phyloP scores from a whole-genome alignment of 2,329 filamentous ascomycete genomes.

The Alternaria angustiovoidea region DNA sequence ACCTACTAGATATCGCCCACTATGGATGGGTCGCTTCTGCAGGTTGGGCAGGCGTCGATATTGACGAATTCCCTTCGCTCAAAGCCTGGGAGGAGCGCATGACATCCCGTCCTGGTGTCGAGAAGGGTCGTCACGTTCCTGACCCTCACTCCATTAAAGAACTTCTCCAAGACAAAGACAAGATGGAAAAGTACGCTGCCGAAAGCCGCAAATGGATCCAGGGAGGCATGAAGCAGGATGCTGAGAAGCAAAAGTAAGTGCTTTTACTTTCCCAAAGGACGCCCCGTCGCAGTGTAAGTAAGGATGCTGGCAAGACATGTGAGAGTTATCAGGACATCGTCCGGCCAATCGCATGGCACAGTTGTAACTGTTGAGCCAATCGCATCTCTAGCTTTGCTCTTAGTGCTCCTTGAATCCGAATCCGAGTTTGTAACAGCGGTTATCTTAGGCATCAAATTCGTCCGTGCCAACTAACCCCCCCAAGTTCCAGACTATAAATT shows the following conservation, averaged over 20 bases:
- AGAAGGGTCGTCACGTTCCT: slow-evolving; percentile 79
- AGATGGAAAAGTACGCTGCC: slow-evolving; percentile 64
- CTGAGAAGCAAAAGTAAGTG: slow-evolving; percentile 45
- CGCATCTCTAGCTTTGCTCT: not conserved
- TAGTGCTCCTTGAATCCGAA: not conserved
- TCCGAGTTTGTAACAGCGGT: not conserved
- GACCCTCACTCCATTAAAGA: slow-evolving; percentile 68
- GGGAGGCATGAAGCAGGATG: slow-evolving; percentile 72
- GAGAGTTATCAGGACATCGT: not conserved
- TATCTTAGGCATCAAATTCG: not conserved
- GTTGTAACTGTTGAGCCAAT: not conserved
- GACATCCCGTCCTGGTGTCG: slow-evolving; percentile 71
- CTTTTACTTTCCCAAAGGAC: not conserved
- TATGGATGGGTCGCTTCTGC: slow-evolving; percentile 78
- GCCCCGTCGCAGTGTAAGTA: not conserved
- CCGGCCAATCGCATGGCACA: not conserved
- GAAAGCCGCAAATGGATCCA: slow-evolving; percentile 70
- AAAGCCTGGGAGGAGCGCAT: slow-evolving; percentile 80
- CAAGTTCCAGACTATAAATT: slow-evolving; percentile 4
- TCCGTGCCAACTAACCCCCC: not conserved
- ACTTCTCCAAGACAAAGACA: slow-evolving; percentile 64
- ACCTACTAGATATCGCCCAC: slow-evolving; percentile 70
- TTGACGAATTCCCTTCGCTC: slow-evolving; percentile 77
- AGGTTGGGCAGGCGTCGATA: slow-evolving; percentile 69
- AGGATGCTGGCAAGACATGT: not conserved